Base-by-base conservation (phyloP, 1,284 basidiomycete genomes). In the Spongispora temasekensis region DNA sequence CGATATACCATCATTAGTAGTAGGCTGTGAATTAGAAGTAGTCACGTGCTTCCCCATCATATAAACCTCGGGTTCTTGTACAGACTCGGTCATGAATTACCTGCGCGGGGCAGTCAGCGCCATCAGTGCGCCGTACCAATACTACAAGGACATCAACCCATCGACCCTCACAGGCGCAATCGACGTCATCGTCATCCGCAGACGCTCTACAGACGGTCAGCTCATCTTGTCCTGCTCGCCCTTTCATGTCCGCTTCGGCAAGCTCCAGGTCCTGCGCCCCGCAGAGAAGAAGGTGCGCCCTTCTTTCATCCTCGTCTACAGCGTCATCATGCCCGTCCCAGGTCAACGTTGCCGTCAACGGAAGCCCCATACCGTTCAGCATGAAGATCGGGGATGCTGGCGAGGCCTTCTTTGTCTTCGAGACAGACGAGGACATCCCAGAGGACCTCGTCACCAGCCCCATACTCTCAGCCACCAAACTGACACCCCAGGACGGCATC, bases 321-420 rank as follows among this genome's bases (percentile, higher is more conserved):
- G n/a, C 27, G 17, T 55, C 21, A 0, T 55, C 15, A 42, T 28
- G 4, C 5, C 10, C 3, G 21, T 15, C 40, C 8, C 25, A 91
- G 90, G 94, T 96, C 60, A 91, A 89, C 63, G 84, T 96, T 31
- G 84, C 86, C 56, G 85, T 96, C 70, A 95, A 95, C 75, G 91
- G 90, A 37, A 81, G 84, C 61, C 83, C 84, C 12, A 89, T 95
- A 56, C 97, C 97, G 2, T 99, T 95, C 74, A 86, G 85, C 71
- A 99, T 99, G 97, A 99, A 99, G 81, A 96, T 99, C 66, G 95
- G 95, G 48, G 97, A 99, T 63, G 94, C 96, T 2, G 97, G 97
- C 21, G 97, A 99, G 78, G 97, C 97, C 0, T 99, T 99, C 81
- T 99, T 99, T 71, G 93, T 99, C 42, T 94, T 99, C 67, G 96